A percentile compares a stretch with the other conserved stretches of the same genome.
These are phyloP conservation scores for Boletus barrowsii DNA, from an alignment of 768 basidiomycete genomes.

Conservation along the genomic window DNA sequence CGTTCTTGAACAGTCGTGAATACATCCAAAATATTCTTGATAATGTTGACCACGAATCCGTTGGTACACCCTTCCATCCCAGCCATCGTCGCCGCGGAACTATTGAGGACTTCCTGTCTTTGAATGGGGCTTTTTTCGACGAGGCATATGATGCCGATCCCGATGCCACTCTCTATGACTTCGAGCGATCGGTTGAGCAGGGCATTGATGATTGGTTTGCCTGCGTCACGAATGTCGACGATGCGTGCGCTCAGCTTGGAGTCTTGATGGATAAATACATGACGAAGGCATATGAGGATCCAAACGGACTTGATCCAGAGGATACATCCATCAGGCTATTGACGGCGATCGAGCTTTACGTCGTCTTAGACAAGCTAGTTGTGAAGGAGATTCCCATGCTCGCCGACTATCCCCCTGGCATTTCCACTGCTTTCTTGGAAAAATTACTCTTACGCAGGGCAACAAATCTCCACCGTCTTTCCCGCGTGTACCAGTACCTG, in stretches of 20 bases:
- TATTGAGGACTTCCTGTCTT: conserved; percentile 17
- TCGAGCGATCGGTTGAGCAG: conserved; percentile 33
- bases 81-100: conserved; percentile 1
- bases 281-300: background rate
- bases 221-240: background rate
- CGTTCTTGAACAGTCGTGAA: background rate
- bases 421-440: no score
- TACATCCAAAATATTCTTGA: background rate
- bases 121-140: conserved; percentile 4
- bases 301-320: conserved; percentile 29
- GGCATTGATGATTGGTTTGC: conserved; percentile 33
- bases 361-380: conserved; percentile 30
- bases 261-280: conserved; percentile 26
- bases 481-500: no score
- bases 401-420: conserved; percentile 11
- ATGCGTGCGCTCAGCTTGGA: conserved; percentile 13
- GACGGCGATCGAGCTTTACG: conserved; percentile 31
- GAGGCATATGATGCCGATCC: conserved; percentile 5
- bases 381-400: conserved; percentile 8
- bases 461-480: no score
- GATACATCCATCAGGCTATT: conserved; percentile 39
- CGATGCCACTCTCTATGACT: conserved; percentile 31
- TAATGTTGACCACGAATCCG: background rate
- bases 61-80: background rate
- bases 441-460: no score